Conservation (phyloP, 1,284 basidiomycete genomes). For the Cutaneotrichosporon cutaneum region DNA sequence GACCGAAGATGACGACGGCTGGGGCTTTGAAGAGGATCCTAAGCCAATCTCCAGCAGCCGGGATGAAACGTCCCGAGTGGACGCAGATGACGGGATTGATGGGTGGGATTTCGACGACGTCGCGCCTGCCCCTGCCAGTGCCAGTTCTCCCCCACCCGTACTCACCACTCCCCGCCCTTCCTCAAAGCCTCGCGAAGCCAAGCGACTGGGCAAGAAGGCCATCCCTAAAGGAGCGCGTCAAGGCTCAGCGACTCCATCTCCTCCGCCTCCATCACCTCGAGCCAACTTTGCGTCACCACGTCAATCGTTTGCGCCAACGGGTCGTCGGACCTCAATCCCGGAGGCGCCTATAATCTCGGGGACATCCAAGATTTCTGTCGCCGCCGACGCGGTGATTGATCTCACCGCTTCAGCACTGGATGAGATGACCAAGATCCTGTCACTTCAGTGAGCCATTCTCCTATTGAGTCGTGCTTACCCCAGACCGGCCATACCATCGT, state of each 20-base stretch:
- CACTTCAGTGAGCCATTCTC: neutral
- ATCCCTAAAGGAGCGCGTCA: conserved; percentile 13
- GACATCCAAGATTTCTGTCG: conserved; percentile 40
- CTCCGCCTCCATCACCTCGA: neutral
- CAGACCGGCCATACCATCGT: neutral
- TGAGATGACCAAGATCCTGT: neutral
- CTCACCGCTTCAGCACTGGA: conserved; percentile 53
- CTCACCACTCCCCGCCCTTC: too few relatives aligned
- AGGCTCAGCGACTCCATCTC: conserved; percentile 2
- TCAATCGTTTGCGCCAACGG: neutral
- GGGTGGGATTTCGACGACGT: conserved; percentile 54
- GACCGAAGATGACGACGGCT: conserved; percentile 31
- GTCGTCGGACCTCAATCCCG: neutral
- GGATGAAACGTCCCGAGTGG: neutral
- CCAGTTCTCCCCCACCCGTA: too few relatives aligned
- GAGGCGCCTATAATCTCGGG: neutral
- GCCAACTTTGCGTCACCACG: neutral
- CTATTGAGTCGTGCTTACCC: neutral
- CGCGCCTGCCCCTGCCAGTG: neutral
- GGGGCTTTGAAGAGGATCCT: conserved; percentile 32
- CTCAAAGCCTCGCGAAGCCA: conserved; percentile 4
- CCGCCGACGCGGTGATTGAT: conserved; percentile 58
- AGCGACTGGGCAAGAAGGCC: conserved; percentile 7
- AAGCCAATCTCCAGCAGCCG: conserved; percentile 4
- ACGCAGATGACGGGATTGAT: conserved; percentile 33